Percentiles rank a stretch among this genome's conserved stretches.
These are phyloP conservation scores for Gymnopus androsaceus DNA, from an alignment of 1,284 basidiomycete genomes.

Conservation along the genomic window DNA sequence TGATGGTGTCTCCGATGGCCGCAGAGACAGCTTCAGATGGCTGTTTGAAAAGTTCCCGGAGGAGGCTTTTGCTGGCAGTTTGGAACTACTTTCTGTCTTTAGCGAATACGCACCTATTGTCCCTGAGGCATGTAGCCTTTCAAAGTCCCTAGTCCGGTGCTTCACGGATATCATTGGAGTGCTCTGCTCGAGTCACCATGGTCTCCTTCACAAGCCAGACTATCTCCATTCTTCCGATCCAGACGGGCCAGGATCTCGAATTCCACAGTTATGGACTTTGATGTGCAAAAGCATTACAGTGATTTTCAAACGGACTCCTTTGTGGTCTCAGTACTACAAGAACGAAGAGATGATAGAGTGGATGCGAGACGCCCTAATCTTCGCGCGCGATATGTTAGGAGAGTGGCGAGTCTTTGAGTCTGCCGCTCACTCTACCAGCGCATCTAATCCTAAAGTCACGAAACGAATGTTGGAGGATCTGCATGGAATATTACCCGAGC, in stretches of 20 bases:
- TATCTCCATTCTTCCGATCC: constrained; percentile 56
- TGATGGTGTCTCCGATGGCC: constrained; percentile 61
- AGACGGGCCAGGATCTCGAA: constrained; percentile 46
- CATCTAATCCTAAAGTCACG: constrained; percentile 46
- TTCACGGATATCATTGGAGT: constrained; percentile 90
- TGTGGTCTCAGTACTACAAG: constrained; percentile 82
- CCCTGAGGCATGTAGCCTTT: constrained; percentile 83
- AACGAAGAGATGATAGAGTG: constrained; percentile 86
- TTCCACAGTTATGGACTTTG: constrained; percentile 79
- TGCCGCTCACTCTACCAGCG: constrained; percentile 36
- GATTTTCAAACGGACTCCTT: constrained; percentile 81
- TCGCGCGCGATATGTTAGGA: constrained; percentile 81
- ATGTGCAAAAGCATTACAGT: constrained; percentile 81
- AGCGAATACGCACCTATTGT: constrained; percentile 59
- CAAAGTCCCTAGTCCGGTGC: constrained; percentile 87
- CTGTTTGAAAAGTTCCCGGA: constrained; percentile 69
- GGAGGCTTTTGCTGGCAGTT: constrained; percentile 69
- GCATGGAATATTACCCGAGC: constrained; percentile 75
- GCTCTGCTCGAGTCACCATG: constrained; percentile 73
- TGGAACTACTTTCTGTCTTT: constrained; percentile 68
- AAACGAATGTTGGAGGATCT: constrained; percentile 78
- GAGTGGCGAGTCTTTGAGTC: constrained; percentile 80
- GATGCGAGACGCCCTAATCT: constrained; percentile 97
- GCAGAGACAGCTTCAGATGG: constrained; percentile 82
- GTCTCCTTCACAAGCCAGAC: constrained; percentile 58